Evolutionary conservation across 768 basidiomycete genomes (phyloP), one percentile per base, ranked within the genome.

Genomic region (Hortiboletus flavorubellus): DNA sequence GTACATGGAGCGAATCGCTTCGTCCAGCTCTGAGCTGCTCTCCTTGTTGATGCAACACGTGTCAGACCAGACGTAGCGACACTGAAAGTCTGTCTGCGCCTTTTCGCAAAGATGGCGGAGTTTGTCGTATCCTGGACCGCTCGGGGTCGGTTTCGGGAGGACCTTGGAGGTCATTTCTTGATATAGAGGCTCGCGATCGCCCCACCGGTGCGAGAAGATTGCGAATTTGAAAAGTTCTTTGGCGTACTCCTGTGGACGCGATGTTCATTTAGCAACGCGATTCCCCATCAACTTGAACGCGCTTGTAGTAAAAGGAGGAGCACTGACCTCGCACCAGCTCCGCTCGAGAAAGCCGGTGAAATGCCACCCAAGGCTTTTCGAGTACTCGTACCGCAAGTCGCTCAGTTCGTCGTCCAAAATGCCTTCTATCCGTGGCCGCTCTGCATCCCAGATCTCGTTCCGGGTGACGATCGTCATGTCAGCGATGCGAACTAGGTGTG

Each of bases 1-100:
- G 26, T 51, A 60, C 45, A 62, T 64, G 48, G 58, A 60, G 3
- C 51, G 59, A 18, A 54, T 50, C 6, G 58, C 51, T 29, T 59
- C 59, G 8, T 50, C 58, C 11, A 59, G 16, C 34, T 59, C 59
- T 10, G 50, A 53, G 46, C 50, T 59, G 10, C 57, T 59, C 43
- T 59, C 50, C 45, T 56, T 56, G 38, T 46, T 56, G 40, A 56
- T 51, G n/a, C 51, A 55, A 35, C 53, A 56, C 1, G 56, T 59
- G 31, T 58, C 58, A 1, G 58, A 59, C 58, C 58, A 59, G 56
- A 52, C 56, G 8, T 59, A 59, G 4, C 14, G 49, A 48, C 56
- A 59, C 12, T 8, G 34, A 41, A 59, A 53, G 33, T 49, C 58
- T 3, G 15, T 44, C 14, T 34, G 40, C 8, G 56, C 49, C 23